Conservation (phyloP, 1,284 basidiomycete species). For the Phenoliferia sp. region DNA sequence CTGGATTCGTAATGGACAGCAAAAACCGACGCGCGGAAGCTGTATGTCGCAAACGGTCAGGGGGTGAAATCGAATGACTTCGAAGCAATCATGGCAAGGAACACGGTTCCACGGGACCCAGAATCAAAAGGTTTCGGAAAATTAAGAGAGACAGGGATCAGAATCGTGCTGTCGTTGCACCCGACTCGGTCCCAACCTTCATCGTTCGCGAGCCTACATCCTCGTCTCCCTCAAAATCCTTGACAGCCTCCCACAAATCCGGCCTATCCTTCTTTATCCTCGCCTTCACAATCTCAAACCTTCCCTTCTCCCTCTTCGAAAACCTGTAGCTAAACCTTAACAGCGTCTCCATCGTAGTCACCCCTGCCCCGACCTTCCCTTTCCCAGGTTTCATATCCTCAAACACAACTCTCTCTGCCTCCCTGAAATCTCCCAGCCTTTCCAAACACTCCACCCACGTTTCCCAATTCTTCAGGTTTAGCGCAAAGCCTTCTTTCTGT, state of each 20-base stretch:
- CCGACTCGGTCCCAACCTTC: not conserved
- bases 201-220: not conserved
- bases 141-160: too few relatives aligned
- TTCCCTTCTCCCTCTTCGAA: not conserved
- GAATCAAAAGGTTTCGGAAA: too few relatives aligned
- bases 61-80: too few relatives aligned
- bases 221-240: not conserved
- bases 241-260: slow-evolving; percentile 6
- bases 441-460: slow-evolving; percentile 84
- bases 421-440: slow-evolving; percentile 59
- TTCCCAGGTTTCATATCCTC: slow-evolving; percentile 53
- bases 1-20: too few relatives aligned
- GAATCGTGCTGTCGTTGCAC: not conserved
- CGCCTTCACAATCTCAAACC: not conserved
- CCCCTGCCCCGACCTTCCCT: slow-evolving; percentile 20
- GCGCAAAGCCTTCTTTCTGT: slow-evolving; percentile 49
- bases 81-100: too few relatives aligned
- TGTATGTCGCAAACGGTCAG: too few relatives aligned
- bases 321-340: too few relatives aligned
- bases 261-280: slow-evolving; percentile 2
- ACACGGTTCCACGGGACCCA: too few relatives aligned
- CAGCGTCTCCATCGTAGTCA: slow-evolving; percentile 1
- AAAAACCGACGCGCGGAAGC: too few relatives aligned
- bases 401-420: slow-evolving; percentile 63
- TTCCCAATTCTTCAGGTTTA: slow-evolving; percentile 61